Conservation (phyloP, 768 basidiomycete species). For the Tricholomella constricta region DNA sequence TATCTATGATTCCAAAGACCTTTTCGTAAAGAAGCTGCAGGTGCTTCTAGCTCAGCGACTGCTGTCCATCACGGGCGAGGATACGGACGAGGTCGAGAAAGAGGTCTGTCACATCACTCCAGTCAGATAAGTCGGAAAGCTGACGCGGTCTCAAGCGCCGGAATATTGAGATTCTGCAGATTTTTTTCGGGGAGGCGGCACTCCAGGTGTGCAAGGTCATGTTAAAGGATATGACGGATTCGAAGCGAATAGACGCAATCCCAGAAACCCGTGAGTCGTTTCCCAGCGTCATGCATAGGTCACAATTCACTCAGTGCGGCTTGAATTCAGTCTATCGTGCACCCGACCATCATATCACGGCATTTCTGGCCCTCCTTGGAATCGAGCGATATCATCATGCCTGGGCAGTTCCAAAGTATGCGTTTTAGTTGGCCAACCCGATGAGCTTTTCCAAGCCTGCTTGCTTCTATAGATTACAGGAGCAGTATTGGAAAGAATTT, state of each 20-base stretch:
- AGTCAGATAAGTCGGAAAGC: background rate
- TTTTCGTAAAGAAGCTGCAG: slow-evolving; percentile 95
- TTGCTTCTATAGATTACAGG: slow-evolving; percentile 57
- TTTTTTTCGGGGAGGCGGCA: slow-evolving; percentile 92
- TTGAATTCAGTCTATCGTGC: slow-evolving; percentile 60
- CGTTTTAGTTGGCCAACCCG: slow-evolving; percentile 4
- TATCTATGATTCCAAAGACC: slow-evolving; percentile 96
- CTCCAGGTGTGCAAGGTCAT: slow-evolving; percentile 97
- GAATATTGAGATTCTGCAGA: slow-evolving; percentile 92
- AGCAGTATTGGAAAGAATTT: slow-evolving; percentile 76
- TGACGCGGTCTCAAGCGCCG: slow-evolving; percentile 57
- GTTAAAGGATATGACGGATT: slow-evolving; percentile 96
- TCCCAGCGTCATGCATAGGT: background rate
- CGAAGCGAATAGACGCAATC: slow-evolving; percentile 84
- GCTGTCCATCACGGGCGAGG: slow-evolving; percentile 77
- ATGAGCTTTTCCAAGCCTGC: background rate
- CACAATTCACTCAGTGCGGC: background rate
- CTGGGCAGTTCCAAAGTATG: slow-evolving; percentile 84
- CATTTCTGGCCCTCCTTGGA: slow-evolving; percentile 95
- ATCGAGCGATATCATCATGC: slow-evolving; percentile 71
- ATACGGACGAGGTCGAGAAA: slow-evolving; percentile 74
- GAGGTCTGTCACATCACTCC: slow-evolving; percentile 41
- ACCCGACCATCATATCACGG: slow-evolving; percentile 89
- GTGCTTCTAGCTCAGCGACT: slow-evolving; percentile 87
- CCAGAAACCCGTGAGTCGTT: slow-evolving; percentile 59